A percentile compares a stretch with the other conserved stretches of the same genome.
phyloP scores from a whole-genome alignment of 352 stramenopile species.

The Phytophthora crassamura region DNA sequence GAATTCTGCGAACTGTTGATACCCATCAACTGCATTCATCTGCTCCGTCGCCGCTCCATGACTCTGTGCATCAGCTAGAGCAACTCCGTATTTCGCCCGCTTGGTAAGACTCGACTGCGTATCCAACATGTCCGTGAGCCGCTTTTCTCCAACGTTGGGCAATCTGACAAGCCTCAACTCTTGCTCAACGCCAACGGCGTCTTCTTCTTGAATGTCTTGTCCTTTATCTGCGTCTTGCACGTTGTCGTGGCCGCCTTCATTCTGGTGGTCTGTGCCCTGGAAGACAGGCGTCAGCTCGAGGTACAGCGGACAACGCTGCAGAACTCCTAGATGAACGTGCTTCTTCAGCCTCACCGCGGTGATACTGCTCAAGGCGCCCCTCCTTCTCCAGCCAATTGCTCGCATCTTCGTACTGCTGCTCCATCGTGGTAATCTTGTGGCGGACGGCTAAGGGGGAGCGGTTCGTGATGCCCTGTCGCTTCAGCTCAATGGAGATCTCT shows the following conservation, averaged over 20 bases:
- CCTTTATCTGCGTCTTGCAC: not conserved
- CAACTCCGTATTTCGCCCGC: too few relatives aligned
- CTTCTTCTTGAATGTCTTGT: too few relatives aligned
- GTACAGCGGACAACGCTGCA: slow-evolving; percentile 11
- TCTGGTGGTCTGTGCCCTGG: not conserved
- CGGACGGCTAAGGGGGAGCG: slow-evolving; percentile 4
- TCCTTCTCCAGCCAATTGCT: slow-evolving; percentile 6
- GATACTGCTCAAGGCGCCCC: slow-evolving; percentile 1
- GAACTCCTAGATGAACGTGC: not conserved
- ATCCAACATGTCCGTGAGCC: too few relatives aligned
- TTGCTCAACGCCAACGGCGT: too few relatives aligned
- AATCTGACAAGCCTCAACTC: too few relatives aligned
- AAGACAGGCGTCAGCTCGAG: slow-evolving; percentile 11
- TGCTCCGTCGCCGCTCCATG: not conserved
- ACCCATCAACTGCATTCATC: not conserved
- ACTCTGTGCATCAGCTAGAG: too few relatives aligned
- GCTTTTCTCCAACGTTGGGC: too few relatives aligned
- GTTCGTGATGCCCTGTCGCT: slow-evolving; percentile 1
- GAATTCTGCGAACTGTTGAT: slow-evolving; percentile 4
- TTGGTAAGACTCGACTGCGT: too few relatives aligned
- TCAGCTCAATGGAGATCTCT: slow-evolving; percentile 10
- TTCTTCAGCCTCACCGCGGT: not conserved
- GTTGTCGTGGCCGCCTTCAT: not conserved
- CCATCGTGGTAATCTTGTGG: slow-evolving; percentile 1
- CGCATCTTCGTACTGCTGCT: slow-evolving; percentile 7